Evolutionary conservation across 2,329 filamentous ascomycete species (phyloP), one percentile per base, ranked within the genome.

Genomic region (Xylariaceae sp.): DNA sequence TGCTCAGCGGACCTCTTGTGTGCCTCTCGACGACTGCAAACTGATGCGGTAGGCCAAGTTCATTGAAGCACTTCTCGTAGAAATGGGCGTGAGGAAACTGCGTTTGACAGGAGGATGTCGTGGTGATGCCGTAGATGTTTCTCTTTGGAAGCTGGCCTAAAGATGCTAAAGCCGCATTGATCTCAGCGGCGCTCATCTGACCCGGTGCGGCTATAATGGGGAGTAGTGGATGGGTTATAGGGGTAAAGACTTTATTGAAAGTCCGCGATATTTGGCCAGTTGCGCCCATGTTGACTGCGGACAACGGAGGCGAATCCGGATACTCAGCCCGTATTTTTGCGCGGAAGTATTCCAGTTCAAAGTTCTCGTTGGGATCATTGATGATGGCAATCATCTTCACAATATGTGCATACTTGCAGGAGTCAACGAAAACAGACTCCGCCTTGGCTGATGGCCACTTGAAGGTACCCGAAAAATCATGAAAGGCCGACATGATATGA

Each of bases 381-480:
- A 91, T 89, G 70, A 92, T 87, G 37, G 88, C 86, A 68, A 94
- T 94, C 89, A 95, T 94, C 77, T 94, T 95, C 70, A 95, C 87
- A 59, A 95, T 90, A 72, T 95, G 90, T 51, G 88, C 88, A 66
- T 92, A 91, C 60, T 84, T 83, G 51, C 83, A 83, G 7, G 88
- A 90, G 65, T 87, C 82, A 60, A 84, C 78, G 67, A 92, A 95
- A 3, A 93, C 81, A 9, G 82, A 77, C 68, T 89, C 84, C 1
- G 90, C 90, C 65, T 88, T 82, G 5, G 82, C 75, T 0, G 89
- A 90, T 0, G 88, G 88, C 90, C 90, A 95, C 68, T 87, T 89
- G 79, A 93, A 93, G 0, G 80, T 87, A 1, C 90, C 89, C 0
- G 89, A 92, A 69, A 93, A 93, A 75, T 94, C 90, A 72, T 95